Percentiles rank a stretch among this genome's conserved stretches.
These are phyloP conservation scores for Dactylellina haptotyla DNA, from an alignment of 2,329 filamentous ascomycete species.

Conservation along the genomic window DNA sequence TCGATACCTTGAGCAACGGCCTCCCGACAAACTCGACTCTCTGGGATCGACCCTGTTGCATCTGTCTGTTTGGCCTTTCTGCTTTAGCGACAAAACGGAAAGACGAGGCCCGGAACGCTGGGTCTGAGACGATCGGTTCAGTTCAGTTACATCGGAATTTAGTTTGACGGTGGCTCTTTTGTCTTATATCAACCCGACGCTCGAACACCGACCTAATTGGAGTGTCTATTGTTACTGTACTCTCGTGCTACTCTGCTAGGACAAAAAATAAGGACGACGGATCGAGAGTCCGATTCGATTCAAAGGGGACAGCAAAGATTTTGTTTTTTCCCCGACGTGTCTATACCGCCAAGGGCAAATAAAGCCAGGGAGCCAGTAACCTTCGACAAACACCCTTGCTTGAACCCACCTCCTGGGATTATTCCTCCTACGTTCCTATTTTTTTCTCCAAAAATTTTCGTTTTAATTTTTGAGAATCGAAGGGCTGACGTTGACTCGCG, in stretches of 20 bases:
- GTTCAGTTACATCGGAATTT: not conserved
- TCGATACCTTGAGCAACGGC: slow-evolving; percentile 29
- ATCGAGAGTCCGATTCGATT: slow-evolving; percentile 19
- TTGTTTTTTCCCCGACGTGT: slow-evolving; percentile 38
- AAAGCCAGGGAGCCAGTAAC: slow-evolving; percentile 34
- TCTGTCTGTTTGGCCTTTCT: slow-evolving; percentile 31
- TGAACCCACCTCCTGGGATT: slow-evolving; percentile 19
- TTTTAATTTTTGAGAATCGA: no score
- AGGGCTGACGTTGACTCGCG: not conserved
- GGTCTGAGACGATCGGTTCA: slow-evolving; percentile 5
- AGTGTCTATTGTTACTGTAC: slow-evolving; percentile 1
- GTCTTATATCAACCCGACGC: slow-evolving; percentile 10
- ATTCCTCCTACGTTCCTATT: no score
- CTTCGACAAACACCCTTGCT: slow-evolving; percentile 47
- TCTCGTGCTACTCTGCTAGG: no score
- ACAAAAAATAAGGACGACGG: no score
- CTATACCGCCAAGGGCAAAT: slow-evolving; percentile 42
- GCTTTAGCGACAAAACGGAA: slow-evolving; percentile 35
- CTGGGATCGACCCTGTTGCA: slow-evolving; percentile 52
- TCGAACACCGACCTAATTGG: slow-evolving; percentile 4
- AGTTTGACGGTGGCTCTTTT: not conserved
- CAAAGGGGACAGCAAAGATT: slow-evolving; percentile 11
- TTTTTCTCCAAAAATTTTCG: no score
- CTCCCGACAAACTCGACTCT: not conserved
- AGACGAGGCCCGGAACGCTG: slow-evolving; percentile 39